These are phyloP conservation scores for Penstemon newberryi DNA, from an alignment of 257 asterid species.

Conservation along the genomic window DNA sequence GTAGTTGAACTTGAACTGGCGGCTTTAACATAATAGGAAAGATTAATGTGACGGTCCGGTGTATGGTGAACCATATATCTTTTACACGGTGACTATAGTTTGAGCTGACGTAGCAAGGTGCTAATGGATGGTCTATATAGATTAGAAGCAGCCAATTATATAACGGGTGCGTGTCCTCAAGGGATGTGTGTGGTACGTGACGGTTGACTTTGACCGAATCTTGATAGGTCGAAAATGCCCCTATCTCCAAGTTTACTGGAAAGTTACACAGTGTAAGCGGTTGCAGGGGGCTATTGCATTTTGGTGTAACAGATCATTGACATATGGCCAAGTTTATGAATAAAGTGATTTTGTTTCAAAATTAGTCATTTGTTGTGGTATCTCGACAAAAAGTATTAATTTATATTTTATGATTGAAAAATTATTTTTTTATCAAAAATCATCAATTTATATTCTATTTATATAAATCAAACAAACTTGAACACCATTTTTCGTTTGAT, in stretches of 20 bases:
- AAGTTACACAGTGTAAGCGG: conserved; percentile 23
- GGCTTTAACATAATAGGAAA: not conserved
- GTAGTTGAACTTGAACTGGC: not conserved
- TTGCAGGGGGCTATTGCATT: conserved; percentile 9
- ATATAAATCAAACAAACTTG: too few species aligned
- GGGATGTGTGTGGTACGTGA: not conserved
- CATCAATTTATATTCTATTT: too few species aligned
- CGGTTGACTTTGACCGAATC: not conserved
- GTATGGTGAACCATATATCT: conserved; percentile 18
- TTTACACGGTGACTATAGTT: not conserved
- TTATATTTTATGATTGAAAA: too few species aligned
- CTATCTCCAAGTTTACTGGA: conserved; percentile 33
- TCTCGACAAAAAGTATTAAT: too few species aligned
- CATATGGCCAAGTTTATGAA: too few species aligned
- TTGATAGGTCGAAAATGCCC: conserved; percentile 9
- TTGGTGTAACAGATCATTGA: too few species aligned
- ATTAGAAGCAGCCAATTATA: not conserved
- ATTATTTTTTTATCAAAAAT: too few species aligned
- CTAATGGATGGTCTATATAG: conserved; percentile 21
- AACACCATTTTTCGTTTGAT: too few species aligned
- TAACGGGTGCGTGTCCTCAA: not conserved
- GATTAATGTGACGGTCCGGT: not conserved
- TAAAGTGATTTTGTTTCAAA: too few species aligned
- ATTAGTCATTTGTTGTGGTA: too few species aligned
- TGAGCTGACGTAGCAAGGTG: conserved; percentile 22